phyloP scores from a whole-genome alignment of 2,329 filamentous ascomycete species.

The Hawksworthiomyces lignivorus region DNA sequence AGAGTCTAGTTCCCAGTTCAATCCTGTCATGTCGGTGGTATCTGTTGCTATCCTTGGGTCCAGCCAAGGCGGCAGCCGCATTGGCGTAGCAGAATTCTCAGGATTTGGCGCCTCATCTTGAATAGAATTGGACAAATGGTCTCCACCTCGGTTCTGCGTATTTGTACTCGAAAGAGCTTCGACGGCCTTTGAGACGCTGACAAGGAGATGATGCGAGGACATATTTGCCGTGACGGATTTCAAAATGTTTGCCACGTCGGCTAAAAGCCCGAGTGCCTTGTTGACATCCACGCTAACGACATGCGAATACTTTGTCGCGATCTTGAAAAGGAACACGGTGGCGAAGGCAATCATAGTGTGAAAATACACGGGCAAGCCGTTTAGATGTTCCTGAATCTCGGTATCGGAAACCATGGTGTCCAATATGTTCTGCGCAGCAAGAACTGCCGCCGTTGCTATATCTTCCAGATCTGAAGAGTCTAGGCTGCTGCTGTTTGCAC shows the following conservation, averaged over 20 bases:
- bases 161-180: too few relatives aligned
- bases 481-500: background rate
- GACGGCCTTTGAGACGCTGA: background rate
- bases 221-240: background rate
- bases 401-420: background rate
- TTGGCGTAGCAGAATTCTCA: too few relatives aligned
- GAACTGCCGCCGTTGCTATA: background rate
- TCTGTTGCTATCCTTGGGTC: background rate
- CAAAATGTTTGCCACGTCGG: background rate
- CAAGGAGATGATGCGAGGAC: background rate
- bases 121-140: too few relatives aligned
- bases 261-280: background rate
- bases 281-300: background rate
- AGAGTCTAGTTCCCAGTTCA: background rate
- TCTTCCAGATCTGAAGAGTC: background rate
- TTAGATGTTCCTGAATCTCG: background rate
- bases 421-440: background rate
- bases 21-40: background rate
- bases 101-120: too few relatives aligned
- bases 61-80: too few relatives aligned
- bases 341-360: slow-evolving; percentile 5
- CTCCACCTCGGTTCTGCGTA: too few relatives aligned
- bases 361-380: slow-evolving; percentile 3
- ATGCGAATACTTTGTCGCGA: background rate
- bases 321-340: background rate